phyloP scores from a whole-genome alignment of 306 rosid genomes.

The Pueraria montana region DNA sequence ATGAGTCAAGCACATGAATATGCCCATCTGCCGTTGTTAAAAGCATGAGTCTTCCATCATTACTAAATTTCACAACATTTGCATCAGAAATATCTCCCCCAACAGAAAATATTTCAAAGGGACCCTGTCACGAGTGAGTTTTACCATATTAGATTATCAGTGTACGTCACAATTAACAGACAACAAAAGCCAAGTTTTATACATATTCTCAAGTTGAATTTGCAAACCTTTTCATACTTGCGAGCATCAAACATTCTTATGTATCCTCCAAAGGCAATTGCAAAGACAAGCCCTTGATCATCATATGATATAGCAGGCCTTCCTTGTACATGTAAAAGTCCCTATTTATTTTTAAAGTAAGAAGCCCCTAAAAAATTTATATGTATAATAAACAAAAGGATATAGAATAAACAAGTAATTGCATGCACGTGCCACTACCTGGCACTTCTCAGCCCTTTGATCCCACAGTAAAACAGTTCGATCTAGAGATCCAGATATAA shows the following conservation, averaged over 20 bases:
- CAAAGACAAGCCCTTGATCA: constrained; percentile 93
- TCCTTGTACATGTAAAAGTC: constrained; percentile 93
- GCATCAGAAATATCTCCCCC: constrained; percentile 96
- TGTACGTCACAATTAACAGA: constrained; percentile 22
- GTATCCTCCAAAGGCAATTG: constrained; percentile 92
- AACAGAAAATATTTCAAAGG: constrained; percentile 88
- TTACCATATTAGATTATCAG: constrained; percentile 43
- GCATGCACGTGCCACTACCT: constrained; percentile 62
- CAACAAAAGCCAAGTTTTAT: background rate
- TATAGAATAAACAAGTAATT: constrained; percentile 38
- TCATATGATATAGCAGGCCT: constrained; percentile 95
- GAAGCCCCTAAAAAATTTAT: constrained; percentile 43
- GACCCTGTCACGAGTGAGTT: constrained; percentile 72
- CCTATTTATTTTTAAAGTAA: constrained; percentile 59
- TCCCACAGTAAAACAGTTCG: constrained; percentile 96
- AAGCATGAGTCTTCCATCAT: constrained; percentile 93
- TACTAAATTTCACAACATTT: constrained; percentile 93
- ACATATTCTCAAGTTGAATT: constrained; percentile 26
- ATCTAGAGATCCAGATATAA: constrained; percentile 94
- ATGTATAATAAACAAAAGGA: constrained; percentile 37
- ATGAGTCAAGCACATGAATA: constrained; percentile 92
- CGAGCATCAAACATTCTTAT: constrained; percentile 94
- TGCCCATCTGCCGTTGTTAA: constrained; percentile 87
- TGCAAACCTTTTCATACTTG: constrained; percentile 85
- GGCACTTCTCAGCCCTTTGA: constrained; percentile 94